Percentiles rank a stretch among this genome's conserved stretches.
Conservation (phyloP, 108 stramenopile genomes). For the Skeletonema potamos region DNA sequence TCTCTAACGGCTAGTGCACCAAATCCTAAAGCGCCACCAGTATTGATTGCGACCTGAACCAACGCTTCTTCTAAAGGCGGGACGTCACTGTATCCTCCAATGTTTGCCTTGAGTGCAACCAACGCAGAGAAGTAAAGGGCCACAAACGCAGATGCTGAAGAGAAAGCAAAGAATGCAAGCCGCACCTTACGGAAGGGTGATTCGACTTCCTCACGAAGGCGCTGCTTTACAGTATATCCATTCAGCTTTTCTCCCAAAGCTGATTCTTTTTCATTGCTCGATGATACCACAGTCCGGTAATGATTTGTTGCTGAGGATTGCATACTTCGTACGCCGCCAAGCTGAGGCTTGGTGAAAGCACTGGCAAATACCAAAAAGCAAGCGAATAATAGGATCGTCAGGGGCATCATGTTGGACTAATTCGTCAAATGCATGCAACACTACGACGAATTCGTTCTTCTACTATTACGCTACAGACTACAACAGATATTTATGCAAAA, state of each 20-base stretch:
- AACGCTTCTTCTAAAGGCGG: slow-evolving; percentile 67
- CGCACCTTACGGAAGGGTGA: slow-evolving; percentile 86
- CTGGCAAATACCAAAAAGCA: not conserved
- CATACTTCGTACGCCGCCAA: not conserved
- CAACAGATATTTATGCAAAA: too few relatives aligned
- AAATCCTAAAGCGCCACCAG: slow-evolving; percentile 58
- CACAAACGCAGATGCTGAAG: slow-evolving; percentile 57
- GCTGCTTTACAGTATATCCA: slow-evolving; percentile 86
- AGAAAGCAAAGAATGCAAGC: slow-evolving; percentile 68
- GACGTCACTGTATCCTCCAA: slow-evolving; percentile 61
- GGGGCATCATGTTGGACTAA: not conserved
- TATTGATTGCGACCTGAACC: slow-evolving; percentile 65
- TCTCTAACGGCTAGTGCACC: slow-evolving; percentile 64
- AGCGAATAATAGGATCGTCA: not conserved
- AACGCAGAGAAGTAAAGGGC: slow-evolving; percentile 77
- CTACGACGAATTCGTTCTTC: too few relatives aligned
- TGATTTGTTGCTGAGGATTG: not conserved
- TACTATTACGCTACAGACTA: too few relatives aligned
- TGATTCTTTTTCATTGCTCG: slow-evolving; percentile 12
- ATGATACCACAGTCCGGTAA: not conserved
- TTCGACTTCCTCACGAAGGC: slow-evolving; percentile 84
- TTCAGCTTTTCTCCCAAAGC: slow-evolving; percentile 52
- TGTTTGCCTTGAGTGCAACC: slow-evolving; percentile 56
- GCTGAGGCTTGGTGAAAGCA: not conserved
- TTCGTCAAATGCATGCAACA: too few relatives aligned